Evolutionary conservation across 1,139 yeast genomes (phyloP).

Genomic region (Debaryomyces sp.): DNA sequence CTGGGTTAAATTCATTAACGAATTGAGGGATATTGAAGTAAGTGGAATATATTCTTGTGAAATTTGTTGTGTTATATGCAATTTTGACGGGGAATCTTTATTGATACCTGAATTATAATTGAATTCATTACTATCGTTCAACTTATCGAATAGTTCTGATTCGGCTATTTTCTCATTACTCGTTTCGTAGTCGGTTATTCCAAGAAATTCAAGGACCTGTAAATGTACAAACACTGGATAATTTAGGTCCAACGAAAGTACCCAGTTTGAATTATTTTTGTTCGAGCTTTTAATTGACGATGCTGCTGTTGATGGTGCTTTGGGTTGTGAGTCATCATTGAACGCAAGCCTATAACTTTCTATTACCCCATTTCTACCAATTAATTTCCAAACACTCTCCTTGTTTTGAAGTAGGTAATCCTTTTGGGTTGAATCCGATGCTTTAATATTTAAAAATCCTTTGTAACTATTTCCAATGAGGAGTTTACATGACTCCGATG

Average conservation of each 20-base stretch:
- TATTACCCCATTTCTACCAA: neutral
- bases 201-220: conserved; percentile 34
- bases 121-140: conserved; percentile 24
- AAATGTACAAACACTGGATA: conserved; percentile 31
- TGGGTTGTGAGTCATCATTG: neutral
- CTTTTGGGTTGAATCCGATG: conserved; percentile 11
- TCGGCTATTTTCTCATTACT: conserved; percentile 4
- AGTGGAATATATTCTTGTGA: conserved; percentile 19
- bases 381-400: conserved; percentile 23
- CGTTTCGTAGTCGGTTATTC: conserved; percentile 18
- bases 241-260: conserved; percentile 26
- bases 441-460: conserved; percentile 15
- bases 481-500: conserved; percentile 6
- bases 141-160: conserved; percentile 16
- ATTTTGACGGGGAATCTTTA: conserved; percentile 12
- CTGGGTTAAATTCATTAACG: conserved; percentile 26
- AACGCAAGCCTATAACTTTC: conserved; percentile 4
- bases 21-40: conserved; percentile 24
- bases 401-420: conserved; percentile 25
- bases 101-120: conserved; percentile 6
- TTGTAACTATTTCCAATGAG: conserved; percentile 19
- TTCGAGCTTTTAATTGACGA: neutral
- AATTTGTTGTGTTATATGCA: conserved; percentile 5
- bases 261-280: conserved; percentile 15
- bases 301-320: neutral